Conservation (phyloP, 2,329 filamentous ascomycete species). For the Rutstroemia sp. region DNA sequence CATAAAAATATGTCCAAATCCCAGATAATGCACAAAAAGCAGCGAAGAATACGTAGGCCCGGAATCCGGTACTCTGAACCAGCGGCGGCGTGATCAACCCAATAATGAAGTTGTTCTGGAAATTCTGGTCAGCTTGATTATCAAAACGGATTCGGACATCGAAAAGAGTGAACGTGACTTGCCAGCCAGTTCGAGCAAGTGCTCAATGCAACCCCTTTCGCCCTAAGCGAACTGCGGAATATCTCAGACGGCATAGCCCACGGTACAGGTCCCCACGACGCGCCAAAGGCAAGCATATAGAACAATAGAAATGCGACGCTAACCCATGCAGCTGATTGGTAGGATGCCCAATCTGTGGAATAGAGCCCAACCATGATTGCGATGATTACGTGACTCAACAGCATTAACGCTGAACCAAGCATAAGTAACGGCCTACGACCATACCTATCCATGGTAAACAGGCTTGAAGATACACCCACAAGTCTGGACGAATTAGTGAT, state of each 20-base stretch:
- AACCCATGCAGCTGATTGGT: constrained; percentile 45
- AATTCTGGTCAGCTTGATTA: neutral
- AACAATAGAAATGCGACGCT: constrained; percentile 49
- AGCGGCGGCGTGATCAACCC: constrained; percentile 56
- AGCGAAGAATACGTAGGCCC: constrained; percentile 49
- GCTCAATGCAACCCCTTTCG: constrained; percentile 58
- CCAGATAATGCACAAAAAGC: constrained; percentile 40
- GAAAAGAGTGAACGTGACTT: neutral
- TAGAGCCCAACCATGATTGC: constrained; percentile 47
- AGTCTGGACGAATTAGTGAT: no score
- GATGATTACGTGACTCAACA: constrained; percentile 41
- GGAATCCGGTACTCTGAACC: constrained; percentile 48
- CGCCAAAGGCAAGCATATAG: constrained; percentile 54
- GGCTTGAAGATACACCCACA: constrained; percentile 35
- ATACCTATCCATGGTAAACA: constrained; percentile 41
- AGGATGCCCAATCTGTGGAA: constrained; percentile 40
- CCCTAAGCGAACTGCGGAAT: constrained; percentile 50
- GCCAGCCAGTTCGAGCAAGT: constrained; percentile 55
- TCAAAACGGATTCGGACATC: neutral
- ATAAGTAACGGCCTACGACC: constrained; percentile 40
- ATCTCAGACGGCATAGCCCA: constrained; percentile 46
- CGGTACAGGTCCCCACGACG: constrained; percentile 15
- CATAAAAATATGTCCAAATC: constrained; percentile 43
- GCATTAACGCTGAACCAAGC: constrained; percentile 37
- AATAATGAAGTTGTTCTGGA: constrained; percentile 5